phyloP scores from a whole-genome alignment of 1,284 basidiomycete genomes.

The Irpex sp. region DNA sequence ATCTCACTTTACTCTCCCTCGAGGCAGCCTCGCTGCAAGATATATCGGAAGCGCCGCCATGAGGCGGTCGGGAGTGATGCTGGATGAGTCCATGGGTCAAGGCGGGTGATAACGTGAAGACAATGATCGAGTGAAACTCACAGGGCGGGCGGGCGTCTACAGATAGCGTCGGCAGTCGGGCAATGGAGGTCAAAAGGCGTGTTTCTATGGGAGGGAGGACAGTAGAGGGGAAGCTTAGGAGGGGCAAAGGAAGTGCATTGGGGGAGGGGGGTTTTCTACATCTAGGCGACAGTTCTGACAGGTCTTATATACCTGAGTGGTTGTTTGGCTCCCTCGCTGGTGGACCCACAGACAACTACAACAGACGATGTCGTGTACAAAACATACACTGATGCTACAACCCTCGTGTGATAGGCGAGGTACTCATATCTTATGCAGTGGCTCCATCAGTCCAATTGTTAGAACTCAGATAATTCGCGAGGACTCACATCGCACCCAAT shows the following conservation, averaged over 20 bases:
- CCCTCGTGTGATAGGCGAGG: background rate
- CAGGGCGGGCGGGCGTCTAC: background rate
- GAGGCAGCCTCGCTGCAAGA: background rate
- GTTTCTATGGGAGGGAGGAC: background rate
- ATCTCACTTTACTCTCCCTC: background rate
- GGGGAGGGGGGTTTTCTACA: background rate
- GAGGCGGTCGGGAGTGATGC: background rate
- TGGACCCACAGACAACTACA: conserved; percentile 9
- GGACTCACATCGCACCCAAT: background rate
- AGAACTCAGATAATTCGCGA: background rate
- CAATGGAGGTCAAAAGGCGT: background rate
- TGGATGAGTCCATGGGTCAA: background rate
- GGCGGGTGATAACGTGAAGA: background rate
- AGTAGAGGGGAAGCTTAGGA: background rate
- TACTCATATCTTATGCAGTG: background rate
- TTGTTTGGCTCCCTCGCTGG: conserved; percentile 3
- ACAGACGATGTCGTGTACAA: background rate
- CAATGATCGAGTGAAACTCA: background rate
- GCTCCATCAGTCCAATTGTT: background rate
- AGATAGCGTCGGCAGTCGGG: background rate
- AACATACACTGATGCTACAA: background rate
- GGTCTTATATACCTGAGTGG: background rate
- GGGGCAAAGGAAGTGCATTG: background rate
- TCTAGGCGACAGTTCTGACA: background rate
- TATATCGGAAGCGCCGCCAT: background rate